Conservation (phyloP, 2,329 filamentous ascomycete genomes). For the Nigrograna mackinnonii region DNA sequence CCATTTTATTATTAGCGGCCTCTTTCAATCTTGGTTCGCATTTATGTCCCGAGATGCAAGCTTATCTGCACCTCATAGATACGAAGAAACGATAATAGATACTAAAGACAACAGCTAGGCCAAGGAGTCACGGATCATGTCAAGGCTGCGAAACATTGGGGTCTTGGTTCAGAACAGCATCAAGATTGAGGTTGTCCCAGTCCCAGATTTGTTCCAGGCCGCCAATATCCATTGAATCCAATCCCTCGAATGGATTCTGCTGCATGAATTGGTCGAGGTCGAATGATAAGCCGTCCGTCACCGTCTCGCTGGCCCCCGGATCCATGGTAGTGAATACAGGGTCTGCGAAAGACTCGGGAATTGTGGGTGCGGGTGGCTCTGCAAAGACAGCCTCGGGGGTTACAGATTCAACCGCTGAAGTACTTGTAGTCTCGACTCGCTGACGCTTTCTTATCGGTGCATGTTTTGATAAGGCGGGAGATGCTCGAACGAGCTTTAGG, state of each 20-base stretch:
- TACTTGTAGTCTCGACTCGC: slow-evolving; percentile 6
- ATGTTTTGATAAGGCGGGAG: slow-evolving; percentile 22
- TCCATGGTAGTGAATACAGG: slow-evolving; percentile 3
- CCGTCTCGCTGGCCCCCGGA: slow-evolving; percentile 6
- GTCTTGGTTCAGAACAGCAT: slow-evolving; percentile 12
- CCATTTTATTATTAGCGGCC: too few relatives aligned
- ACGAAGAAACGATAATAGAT: too few relatives aligned
- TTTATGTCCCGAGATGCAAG: too few relatives aligned
- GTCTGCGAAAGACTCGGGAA: neutral
- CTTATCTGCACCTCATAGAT: too few relatives aligned
- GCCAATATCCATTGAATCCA: slow-evolving; percentile 24
- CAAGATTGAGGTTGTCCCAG: slow-evolving; percentile 31
- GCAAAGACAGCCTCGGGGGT: neutral
- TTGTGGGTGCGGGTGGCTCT: neutral
- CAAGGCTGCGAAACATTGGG: neutral
- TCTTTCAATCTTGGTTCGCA: too few relatives aligned
- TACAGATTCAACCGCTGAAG: slow-evolving; percentile 1
- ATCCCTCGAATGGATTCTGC: slow-evolving; percentile 25
- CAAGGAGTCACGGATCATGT: too few relatives aligned
- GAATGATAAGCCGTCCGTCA: slow-evolving; percentile 22
- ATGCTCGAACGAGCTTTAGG: slow-evolving; percentile 30
- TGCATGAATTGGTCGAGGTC: slow-evolving; percentile 33
- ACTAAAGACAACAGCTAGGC: too few relatives aligned
- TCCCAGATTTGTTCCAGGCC: slow-evolving; percentile 37
- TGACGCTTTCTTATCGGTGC: slow-evolving; percentile 19